A percentile compares a stretch with the other conserved stretches of the same genome.
Evolutionary conservation across 257 asterid species (phyloP).

Genomic region (Lycium ferocissimum): DNA sequence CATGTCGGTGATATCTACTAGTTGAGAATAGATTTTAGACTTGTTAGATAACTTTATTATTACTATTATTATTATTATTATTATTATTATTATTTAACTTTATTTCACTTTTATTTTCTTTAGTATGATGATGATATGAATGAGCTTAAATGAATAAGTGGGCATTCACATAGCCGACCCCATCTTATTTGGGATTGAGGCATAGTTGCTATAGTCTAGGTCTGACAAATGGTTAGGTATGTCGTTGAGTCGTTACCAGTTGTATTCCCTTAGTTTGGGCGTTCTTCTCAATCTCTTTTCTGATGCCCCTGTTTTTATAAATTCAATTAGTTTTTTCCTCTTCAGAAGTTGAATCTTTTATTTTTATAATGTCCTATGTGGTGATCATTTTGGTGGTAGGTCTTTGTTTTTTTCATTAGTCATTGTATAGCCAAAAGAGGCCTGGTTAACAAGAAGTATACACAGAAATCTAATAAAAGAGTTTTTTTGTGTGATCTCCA

Average conservation of each 20-base stretch:
- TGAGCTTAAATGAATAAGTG: no score
- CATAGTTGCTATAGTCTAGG: background rate
- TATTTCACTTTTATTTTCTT: background rate
- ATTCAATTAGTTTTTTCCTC: background rate
- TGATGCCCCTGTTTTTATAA: slow-evolving; percentile 7
- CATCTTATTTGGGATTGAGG: no score
- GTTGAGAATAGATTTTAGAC: background rate
- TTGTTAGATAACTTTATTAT: background rate
- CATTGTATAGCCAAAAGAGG: background rate
- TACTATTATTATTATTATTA: background rate
- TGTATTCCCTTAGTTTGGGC: background rate
- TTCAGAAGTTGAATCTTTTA: background rate
- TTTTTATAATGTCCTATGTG: background rate
- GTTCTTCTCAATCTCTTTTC: slow-evolving; percentile 1
- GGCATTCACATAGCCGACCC: no score
- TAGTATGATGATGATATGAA: no score
- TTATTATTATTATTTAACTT: background rate
- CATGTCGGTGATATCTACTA: background rate
- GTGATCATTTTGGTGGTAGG: background rate
- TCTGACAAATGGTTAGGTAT: background rate
- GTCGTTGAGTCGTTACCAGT: background rate
- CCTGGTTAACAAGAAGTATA: background rate
- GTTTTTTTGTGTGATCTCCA: background rate
- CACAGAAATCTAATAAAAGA: background rate
- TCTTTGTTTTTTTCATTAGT: background rate